Conservation (phyloP, 441 rosid species). For the Syzygium malaccense region DNA sequence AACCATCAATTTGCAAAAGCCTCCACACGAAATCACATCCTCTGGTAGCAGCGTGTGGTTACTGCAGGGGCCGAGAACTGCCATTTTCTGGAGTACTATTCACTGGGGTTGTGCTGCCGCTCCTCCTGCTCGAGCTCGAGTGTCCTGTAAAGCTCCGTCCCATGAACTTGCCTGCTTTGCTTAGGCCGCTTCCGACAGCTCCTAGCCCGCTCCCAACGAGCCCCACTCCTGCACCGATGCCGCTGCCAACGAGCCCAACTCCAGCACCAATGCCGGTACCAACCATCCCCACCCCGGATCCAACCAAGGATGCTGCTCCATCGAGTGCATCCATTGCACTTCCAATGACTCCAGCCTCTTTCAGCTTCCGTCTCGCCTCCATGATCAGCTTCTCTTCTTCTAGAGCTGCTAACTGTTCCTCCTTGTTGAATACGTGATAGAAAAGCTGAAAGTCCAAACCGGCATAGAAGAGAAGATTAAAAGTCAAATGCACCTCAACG, state of each 20-base stretch:
- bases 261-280: constrained; percentile 12
- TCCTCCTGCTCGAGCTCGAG: constrained; percentile 42
- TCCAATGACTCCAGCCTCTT: constrained; percentile 87
- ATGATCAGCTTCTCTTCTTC: constrained; percentile 78
- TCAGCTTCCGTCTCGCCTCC: constrained; percentile 83
- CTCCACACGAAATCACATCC: background rate
- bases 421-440: constrained; percentile 73
- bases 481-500: background rate
- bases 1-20: background rate
- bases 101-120: constrained; percentile 59
- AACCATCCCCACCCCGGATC: constrained; percentile 22
- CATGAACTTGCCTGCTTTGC: constrained; percentile 89
- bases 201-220: constrained; percentile 61
- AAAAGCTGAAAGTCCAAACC: constrained; percentile 34
- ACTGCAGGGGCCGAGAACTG: constrained; percentile 36
- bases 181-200: constrained; percentile 65
- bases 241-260: constrained; percentile 40
- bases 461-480: background rate
- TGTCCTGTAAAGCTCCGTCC: constrained; percentile 86
- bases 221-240: constrained; percentile 56
- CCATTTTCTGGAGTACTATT: constrained; percentile 49
- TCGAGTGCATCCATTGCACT: constrained; percentile 84
- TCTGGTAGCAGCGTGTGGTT: background rate
- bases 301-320: constrained; percentile 58
- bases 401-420: constrained; percentile 74